Percentiles rank a stretch among this genome's conserved stretches.
Evolutionary conservation across 257 asterid genomes (phyloP).

Genomic region (Solanum phureja): DNA sequence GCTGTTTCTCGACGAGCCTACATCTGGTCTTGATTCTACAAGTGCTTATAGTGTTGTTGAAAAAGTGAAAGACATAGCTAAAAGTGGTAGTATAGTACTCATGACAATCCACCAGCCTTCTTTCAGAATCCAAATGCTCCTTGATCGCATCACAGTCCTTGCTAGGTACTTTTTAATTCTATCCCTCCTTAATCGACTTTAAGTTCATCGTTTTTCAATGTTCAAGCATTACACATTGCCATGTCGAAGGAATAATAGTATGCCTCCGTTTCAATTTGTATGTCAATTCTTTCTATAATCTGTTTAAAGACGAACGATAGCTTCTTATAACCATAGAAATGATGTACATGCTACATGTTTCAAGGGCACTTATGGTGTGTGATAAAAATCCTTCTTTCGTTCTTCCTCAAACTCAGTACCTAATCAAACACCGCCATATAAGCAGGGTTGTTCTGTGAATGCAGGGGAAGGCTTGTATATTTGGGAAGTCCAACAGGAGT

Average conservation of each 20-base stretch:
- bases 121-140: conserved; percentile 68
- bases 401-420: not conserved
- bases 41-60: conserved; percentile 81
- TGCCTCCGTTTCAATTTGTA: not conserved
- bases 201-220: not conserved
- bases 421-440: not conserved
- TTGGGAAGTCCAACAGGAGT: conserved; percentile 54
- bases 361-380: not conserved
- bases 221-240: not conserved
- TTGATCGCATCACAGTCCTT: conserved; percentile 62
- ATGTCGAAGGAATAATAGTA: not conserved
- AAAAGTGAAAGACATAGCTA: conserved; percentile 74
- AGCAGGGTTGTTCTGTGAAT: not conserved
- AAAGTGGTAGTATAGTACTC: conserved; percentile 67
- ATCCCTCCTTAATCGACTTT: not conserved
- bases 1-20: conserved; percentile 77
- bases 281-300: not conserved
- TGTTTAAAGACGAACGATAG: not conserved
- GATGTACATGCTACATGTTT: not conserved
- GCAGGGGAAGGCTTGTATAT: conserved; percentile 71
- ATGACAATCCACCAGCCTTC: conserved; percentile 93
- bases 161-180: conserved; percentile 37
- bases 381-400: not conserved
- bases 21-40: conserved; percentile 84
- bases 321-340: not conserved